Evolutionary conservation across 176 grass and related monocot species (phyloP).

Genomic region (Aegilops umbellulata): DNA sequence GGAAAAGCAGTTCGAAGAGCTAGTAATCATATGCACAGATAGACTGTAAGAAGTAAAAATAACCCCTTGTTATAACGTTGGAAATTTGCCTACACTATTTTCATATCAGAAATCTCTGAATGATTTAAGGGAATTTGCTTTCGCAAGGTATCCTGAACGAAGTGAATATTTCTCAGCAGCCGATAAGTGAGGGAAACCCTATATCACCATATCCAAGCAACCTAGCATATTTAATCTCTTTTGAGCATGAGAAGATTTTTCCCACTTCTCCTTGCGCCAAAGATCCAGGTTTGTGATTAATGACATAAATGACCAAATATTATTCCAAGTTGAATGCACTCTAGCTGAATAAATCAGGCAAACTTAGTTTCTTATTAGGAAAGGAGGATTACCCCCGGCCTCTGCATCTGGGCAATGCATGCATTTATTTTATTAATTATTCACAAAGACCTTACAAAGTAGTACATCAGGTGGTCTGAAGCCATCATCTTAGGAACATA

Average conservation of each 20-base stretch:
- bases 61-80: background rate
- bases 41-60: background rate
- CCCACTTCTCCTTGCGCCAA: conserved; percentile 68
- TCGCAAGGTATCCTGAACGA: conserved; percentile 91
- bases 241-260: conserved; percentile 68
- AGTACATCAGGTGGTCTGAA: too few relatives aligned
- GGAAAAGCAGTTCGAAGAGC: background rate
- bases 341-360: conserved; percentile 38
- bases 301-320: conserved; percentile 89
- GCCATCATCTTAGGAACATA: too few relatives aligned
- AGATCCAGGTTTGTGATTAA: conserved; percentile 92
- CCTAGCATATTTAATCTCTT: conserved; percentile 85
- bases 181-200: conserved; percentile 66
- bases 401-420: too few relatives aligned
- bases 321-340: conserved; percentile 79
- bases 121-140: conserved; percentile 88
- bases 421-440: too few relatives aligned
- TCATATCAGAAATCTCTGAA: conserved; percentile 99
- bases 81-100: conserved; percentile 74
- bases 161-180: conserved; percentile 95
- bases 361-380: too few relatives aligned
- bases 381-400: too few relatives aligned
- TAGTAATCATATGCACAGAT: background rate
- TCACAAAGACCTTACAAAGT: too few relatives aligned
- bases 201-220: conserved; percentile 90